These are phyloP conservation scores for Backusella parvicylindrica DNA, from an alignment of 192 early-diverging fungal species.

Conservation along the genomic window DNA sequence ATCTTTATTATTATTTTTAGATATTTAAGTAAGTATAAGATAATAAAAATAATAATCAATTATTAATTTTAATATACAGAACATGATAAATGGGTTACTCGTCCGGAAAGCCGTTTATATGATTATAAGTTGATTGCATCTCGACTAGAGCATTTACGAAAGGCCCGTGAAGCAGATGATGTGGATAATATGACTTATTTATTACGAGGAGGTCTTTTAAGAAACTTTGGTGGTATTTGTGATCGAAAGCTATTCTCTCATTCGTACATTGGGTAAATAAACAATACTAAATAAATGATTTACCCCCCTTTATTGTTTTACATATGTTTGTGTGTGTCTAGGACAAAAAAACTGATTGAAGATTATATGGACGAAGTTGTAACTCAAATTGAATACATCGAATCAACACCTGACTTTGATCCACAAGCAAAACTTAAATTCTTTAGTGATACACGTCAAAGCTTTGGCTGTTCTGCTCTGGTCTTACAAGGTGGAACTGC, in stretches of 20 bases:
- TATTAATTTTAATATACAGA: constrained; percentile 16
- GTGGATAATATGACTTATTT: constrained; percentile 58
- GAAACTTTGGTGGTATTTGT: constrained; percentile 72
- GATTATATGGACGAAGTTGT: constrained; percentile 73
- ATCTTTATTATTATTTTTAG: background rate
- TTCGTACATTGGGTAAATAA: constrained; percentile 52
- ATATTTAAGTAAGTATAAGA: constrained; percentile 11
- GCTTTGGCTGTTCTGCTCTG: constrained; percentile 72
- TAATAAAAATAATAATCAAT: background rate
- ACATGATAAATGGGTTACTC: constrained; percentile 57
- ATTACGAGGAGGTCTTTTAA: constrained; percentile 54
- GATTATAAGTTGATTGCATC: constrained; percentile 63
- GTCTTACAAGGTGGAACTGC: constrained; percentile 69
- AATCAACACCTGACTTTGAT: constrained; percentile 37
- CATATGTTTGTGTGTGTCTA: background rate
- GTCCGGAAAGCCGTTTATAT: constrained; percentile 51
- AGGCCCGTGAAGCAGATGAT: constrained; percentile 46
- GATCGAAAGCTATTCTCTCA: constrained; percentile 58
- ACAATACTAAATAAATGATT: background rate
- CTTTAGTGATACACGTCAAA: constrained; percentile 69
- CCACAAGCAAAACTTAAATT: constrained; percentile 60
- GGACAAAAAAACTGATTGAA: constrained; percentile 73
- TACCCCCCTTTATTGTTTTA: background rate
- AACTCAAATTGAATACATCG: constrained; percentile 53
- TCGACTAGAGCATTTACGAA: constrained; percentile 45